Conservation (phyloP, 1,284 basidiomycete species). For the Lentinula novae-zelandiae region DNA sequence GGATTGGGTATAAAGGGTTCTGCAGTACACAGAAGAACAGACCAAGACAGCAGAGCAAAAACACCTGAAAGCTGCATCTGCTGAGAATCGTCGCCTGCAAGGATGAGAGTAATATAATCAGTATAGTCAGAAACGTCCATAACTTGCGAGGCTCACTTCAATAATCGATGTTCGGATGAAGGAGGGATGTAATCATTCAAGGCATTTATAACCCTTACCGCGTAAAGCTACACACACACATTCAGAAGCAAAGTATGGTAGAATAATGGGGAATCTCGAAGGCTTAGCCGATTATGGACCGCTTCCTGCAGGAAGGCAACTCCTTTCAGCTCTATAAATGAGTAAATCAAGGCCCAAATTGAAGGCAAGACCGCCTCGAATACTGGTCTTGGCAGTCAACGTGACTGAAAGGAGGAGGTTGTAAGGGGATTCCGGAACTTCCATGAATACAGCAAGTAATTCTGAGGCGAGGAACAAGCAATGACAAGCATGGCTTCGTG, state of each 20-base stretch:
- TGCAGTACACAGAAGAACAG: not conserved
- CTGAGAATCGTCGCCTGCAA: not conserved
- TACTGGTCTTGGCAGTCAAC: not conserved
- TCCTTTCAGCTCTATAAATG: not conserved
- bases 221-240: not conserved
- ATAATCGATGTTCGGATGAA: no score
- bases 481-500: not conserved
- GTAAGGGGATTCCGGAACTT: not conserved
- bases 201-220: no score
- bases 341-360: not conserved
- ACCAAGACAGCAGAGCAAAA: not conserved
- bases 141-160: no score
- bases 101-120: no score
- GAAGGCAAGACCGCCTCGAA: not conserved
- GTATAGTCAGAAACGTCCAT: no score
- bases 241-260: not conserved
- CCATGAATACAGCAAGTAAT: not conserved
- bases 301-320: not conserved
- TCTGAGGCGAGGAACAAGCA: not conserved
- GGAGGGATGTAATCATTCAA: no score
- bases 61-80: not conserved
- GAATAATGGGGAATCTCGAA: not conserved
- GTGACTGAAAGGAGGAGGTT: not conserved
- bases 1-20: slow-evolving; percentile 25
- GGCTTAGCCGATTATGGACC: not conserved